A percentile compares a stretch with the other conserved stretches of the same genome.
Evolutionary conservation across 257 asterid genomes (phyloP).

Genomic region (Capsicum rhomboideum): DNA sequence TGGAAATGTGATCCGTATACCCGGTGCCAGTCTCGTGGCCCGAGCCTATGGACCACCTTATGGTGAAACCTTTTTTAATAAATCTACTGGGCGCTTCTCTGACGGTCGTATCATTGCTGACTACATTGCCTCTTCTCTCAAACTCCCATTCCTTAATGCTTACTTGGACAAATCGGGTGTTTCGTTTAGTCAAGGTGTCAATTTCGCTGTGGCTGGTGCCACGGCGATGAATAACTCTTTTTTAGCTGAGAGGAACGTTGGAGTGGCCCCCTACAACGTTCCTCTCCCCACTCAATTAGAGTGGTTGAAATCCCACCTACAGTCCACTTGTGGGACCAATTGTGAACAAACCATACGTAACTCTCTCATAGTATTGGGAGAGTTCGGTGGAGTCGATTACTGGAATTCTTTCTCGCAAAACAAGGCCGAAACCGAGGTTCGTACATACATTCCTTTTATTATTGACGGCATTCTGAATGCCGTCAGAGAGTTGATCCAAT

Average conservation of each 20-base stretch:
- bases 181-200: neutral
- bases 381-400: neutral
- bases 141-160: neutral
- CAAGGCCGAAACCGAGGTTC: neutral
- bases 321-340: neutral
- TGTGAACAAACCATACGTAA: neutral
- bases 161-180: neutral
- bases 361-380: neutral
- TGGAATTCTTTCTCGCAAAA: neutral
- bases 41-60: neutral
- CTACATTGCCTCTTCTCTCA: neutral
- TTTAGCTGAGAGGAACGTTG: neutral
- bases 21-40: neutral
- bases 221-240: neutral
- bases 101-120: neutral
- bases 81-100: neutral
- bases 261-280: accelerated
- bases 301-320: neutral
- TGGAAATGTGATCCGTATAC: neutral
- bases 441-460: neutral
- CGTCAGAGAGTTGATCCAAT: neutral
- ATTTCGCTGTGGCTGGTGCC: neutral
- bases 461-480: neutral
- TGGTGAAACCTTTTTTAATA: neutral
- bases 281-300: neutral